A percentile compares a stretch with the other conserved stretches of the same genome.
These are phyloP conservation scores for Aeschynomene evenia DNA, from an alignment of 306 rosid species.

Conservation along the genomic window DNA sequence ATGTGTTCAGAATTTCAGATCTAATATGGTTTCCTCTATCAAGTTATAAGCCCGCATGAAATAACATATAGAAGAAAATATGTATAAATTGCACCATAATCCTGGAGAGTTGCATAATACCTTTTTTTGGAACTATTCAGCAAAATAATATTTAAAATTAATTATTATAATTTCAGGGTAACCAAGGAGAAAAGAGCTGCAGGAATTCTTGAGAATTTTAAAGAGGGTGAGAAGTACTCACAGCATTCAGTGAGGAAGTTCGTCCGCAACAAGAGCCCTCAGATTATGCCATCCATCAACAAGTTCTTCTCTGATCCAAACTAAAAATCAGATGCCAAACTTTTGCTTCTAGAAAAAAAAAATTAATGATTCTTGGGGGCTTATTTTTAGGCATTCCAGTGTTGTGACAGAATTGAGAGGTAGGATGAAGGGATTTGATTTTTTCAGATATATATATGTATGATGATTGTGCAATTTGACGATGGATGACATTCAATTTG, in stretches of 20 bases:
- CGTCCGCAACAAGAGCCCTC: conserved; percentile 55
- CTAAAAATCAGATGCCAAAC: conserved; percentile 16
- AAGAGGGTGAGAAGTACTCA: conserved; percentile 53
- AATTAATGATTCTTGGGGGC: neutral
- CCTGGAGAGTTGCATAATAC: neutral
- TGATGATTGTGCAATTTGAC: conserved; percentile 2
- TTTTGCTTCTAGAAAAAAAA: neutral
- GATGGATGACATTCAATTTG: conserved; percentile 28
- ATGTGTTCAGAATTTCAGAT: too few species aligned
- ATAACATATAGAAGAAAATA: neutral
- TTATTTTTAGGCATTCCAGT: conserved; percentile 16
- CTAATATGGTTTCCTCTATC: neutral
- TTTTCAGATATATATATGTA: neutral
- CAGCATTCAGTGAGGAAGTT: conserved; percentile 58
- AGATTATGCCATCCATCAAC: conserved; percentile 92
- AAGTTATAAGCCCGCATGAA: neutral
- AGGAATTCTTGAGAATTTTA: conserved; percentile 81
- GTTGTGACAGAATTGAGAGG: conserved; percentile 19
- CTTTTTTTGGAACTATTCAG: neutral
- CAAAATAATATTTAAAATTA: neutral
- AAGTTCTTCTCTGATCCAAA: conserved; percentile 84
- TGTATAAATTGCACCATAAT: neutral
- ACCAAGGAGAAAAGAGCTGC: conserved; percentile 76
- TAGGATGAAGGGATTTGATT: conserved; percentile 26
- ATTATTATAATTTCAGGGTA: conserved; percentile 53